Evolutionary conservation across 495 filamentous ascomycete species (phyloP).

Genomic region (Staphylotrichum tortipilum): DNA sequence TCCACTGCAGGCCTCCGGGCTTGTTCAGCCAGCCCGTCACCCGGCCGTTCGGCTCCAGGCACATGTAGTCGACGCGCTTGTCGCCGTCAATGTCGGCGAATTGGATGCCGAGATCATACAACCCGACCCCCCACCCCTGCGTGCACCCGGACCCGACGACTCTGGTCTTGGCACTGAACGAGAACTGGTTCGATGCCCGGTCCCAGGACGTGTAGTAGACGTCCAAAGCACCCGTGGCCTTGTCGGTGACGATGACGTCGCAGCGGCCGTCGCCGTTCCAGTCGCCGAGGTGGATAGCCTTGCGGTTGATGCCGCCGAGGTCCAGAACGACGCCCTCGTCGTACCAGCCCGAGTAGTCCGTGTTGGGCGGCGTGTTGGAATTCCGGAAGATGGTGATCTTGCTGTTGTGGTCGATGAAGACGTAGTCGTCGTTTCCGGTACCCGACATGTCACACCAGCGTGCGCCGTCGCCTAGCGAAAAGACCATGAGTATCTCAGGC

Average conservation of each 20-base stretch:
- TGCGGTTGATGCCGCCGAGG: not conserved
- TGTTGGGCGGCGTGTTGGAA: constrained; percentile 1
- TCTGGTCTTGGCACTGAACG: not conserved
- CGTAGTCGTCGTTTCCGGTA: constrained; percentile 38
- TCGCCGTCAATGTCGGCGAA: constrained; percentile 30
- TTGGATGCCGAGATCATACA: constrained; percentile 10
- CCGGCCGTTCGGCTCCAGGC: constrained; percentile 17
- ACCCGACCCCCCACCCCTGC: constrained; percentile 6
- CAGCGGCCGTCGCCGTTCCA: constrained; percentile 14
- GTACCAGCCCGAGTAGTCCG: constrained; percentile 2
- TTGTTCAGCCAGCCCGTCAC: constrained; percentile 15
- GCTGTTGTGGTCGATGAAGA: constrained; percentile 23
- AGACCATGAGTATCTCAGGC: too few relatives aligned
- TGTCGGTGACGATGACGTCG: constrained; percentile 8
- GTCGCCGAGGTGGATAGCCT: constrained; percentile 10
- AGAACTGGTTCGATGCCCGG: not conserved
- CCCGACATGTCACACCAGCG: constrained; percentile 20
- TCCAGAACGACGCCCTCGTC: constrained; percentile 1
- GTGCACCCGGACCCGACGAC: not conserved
- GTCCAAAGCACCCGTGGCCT: constrained; percentile 2
- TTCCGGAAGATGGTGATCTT: constrained; percentile 9
- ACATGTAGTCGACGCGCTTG: constrained; percentile 22
- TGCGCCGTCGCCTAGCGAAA: constrained; percentile 13
- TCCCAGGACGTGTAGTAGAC: constrained; percentile 1
- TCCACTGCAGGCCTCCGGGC: constrained; percentile 3